Base-by-base conservation (phyloP, 75 land plant species). In the Pinus albicaulis region DNA sequence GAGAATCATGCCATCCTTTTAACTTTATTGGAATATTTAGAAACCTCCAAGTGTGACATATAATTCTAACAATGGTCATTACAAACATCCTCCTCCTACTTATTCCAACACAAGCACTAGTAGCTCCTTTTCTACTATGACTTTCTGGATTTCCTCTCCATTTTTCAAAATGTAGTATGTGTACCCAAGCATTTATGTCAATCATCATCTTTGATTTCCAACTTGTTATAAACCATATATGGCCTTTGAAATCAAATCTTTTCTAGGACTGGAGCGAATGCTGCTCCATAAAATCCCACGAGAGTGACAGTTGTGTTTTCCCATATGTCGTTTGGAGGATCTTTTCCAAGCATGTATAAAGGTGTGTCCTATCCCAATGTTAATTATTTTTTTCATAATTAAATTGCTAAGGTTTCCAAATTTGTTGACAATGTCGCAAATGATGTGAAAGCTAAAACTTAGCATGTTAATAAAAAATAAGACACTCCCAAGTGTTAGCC, bases 81-180 rank as follows among this genome's bases (percentile, higher is more conserved):
- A 44, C 48, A 44, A 8, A 44, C 48, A 44, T 44, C 48, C 48
- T 44, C 48, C 48, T 44, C 48, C 48, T 44, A 1, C 48, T 44
- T 8, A 44, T 7, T 1, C 48, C 7, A 44, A 44, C 48, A 44
- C 7, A 8, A 8, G 48, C 7, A 44, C 48, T 44, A 8, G 48
- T 8, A 6, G 48, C 7, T 44, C 48, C 48, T 0, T 7, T 44
- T 8, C 48, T 7, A 0, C 48, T 7, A 44, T 23, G 20, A 90
- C 95, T 7, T 95, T 95, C 76, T 95, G 98, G 98, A 95, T 95
- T 23, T 76, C 84, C 19, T 95, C 96, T 60, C 83, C 87, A 20
- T 61, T 41, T 17, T 95, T 96, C 76, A 89, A 90, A 64, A 93
- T 95, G 92, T 92, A 89, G 66, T 93, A 95, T 72, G 98, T 93